A percentile compares a stretch with the other conserved stretches of the same genome.
These are phyloP conservation scores for Mallotus repandus DNA, from an alignment of 441 rosid genomes.

Conservation along the genomic window DNA sequence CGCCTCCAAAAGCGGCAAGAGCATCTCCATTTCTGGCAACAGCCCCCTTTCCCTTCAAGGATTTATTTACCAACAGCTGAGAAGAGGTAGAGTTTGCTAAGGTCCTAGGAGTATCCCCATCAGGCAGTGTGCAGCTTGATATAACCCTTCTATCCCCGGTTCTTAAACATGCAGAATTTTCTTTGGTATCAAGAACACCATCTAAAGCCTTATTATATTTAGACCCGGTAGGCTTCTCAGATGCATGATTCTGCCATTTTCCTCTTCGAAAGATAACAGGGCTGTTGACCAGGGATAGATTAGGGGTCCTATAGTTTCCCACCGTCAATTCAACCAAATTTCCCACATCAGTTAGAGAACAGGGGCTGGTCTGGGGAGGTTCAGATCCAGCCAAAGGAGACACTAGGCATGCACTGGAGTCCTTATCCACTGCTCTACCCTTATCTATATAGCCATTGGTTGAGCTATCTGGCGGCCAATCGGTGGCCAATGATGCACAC, in stretches of 20 bases:
- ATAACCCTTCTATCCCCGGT: constrained; percentile 13
- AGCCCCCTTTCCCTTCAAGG: constrained; percentile 48
- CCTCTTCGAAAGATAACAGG: neutral
- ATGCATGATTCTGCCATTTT: constrained; percentile 12
- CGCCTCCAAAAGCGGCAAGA: constrained; percentile 23
- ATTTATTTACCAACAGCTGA: constrained; percentile 40
- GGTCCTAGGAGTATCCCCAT: constrained; percentile 30
- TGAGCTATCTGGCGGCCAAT: constrained; percentile 37
- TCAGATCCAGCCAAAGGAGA: constrained; percentile 33
- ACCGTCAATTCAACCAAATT: constrained; percentile 42
- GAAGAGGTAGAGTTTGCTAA: constrained; percentile 38
- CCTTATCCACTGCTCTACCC: constrained; percentile 17
- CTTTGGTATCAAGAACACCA: constrained; percentile 1
- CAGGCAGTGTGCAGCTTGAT: constrained; percentile 28
- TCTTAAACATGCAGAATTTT: constrained; percentile 1
- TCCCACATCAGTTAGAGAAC: constrained; percentile 30
- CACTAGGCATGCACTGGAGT: constrained; percentile 24
- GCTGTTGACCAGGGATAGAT: constrained; percentile 29
- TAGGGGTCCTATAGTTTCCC: constrained; percentile 32
- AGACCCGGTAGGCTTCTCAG: constrained; percentile 2
- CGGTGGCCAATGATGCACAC: constrained; percentile 26
- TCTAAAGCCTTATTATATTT: constrained; percentile 2
- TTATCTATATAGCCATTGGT: constrained; percentile 27
- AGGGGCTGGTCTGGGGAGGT: constrained; percentile 19
- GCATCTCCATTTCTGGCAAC: constrained; percentile 31